Evolutionary conservation across 1,139 yeast species (phyloP), one percentile per base, ranked within the genome.

Genomic region (Sugiyamaella xylanicola): DNA sequence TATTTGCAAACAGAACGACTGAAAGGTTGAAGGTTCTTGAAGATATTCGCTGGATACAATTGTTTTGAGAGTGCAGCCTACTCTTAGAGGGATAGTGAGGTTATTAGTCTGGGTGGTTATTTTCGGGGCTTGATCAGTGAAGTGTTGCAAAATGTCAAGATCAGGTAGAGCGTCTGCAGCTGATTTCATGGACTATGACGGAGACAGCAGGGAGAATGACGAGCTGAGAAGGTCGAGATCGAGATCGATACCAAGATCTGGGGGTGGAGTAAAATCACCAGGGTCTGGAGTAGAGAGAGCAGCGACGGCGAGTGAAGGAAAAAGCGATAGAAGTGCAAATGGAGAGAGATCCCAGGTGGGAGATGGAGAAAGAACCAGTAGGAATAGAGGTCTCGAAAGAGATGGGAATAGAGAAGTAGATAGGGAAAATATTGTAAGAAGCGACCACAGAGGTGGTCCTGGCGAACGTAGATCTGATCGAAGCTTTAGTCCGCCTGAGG

Each of bases 171-270:
- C 51, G 21, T 39, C 51, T 16, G 51, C 52, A 15, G 32, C 32
- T n/a, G 52, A 48, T 16, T 48, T 48, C 37, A 48, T 48, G 52
- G 52, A 48, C 19, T 48, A 48, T 17, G 52, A 48, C 29, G 52
- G 41, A 2, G 52, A 48, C 39, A 37, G 17, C 17, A 48, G 20
- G 15, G 51, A 39, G 17, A 22, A 8, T 4, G 32, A 32, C 8
- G 17, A 3, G 13, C 17, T 4, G 17, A 16, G 17, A 37, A 27
- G 32, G 4, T 15, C 7, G 3, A 25, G 20, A 25, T 42, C 41
- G 1, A 41, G 41, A 15, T 35, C 50, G 4, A 17, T 9, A 19
- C 32, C 50, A 17, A n/a, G n/a, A n/a, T n/a, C n/a, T n/a, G n/a
- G n/a, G n/a, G n/a, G n/a, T n/a, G n/a, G n/a, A n/a, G n/a, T n/a